These are phyloP conservation scores for Dothistroma septosporum DNA, from an alignment of 2,329 filamentous ascomycete species.

Conservation along the genomic window DNA sequence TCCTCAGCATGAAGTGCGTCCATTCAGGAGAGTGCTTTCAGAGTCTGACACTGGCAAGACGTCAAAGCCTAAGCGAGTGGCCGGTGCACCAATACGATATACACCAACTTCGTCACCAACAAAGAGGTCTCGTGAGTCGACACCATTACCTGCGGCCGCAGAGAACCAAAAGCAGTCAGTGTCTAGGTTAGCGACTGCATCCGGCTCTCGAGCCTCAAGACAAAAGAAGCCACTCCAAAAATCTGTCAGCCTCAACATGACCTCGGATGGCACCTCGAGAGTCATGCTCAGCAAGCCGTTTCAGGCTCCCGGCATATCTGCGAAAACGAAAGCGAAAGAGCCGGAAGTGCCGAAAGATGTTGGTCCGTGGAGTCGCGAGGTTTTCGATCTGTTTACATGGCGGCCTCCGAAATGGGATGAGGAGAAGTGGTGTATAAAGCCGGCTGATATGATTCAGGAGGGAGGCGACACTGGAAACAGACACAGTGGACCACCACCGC, in stretches of 20 bases:
- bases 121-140: slow-evolving; percentile 16
- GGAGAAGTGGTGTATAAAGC: slow-evolving; percentile 27
- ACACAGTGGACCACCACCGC: slow-evolving; percentile 2
- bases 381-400: slow-evolving; percentile 62
- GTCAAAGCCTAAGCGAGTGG: slow-evolving; percentile 17
- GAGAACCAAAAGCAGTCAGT: neutral
- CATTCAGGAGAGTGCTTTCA: slow-evolving; percentile 20
- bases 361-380: slow-evolving; percentile 67
- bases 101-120: slow-evolving; percentile 27
- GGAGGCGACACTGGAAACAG: neutral
- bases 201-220: slow-evolving; percentile 2
- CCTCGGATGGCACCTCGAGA: slow-evolving; percentile 25
- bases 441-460: neutral
- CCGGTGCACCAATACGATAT: slow-evolving; percentile 30
- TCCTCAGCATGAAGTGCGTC: slow-evolving; percentile 9
- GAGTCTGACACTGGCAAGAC: slow-evolving; percentile 10
- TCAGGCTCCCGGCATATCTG: slow-evolving; percentile 25
- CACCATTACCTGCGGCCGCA: slow-evolving; percentile 3
- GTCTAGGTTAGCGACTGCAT: neutral
- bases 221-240: slow-evolving; percentile 21
- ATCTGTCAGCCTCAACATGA: slow-evolving; percentile 26
- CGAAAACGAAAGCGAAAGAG: slow-evolving; percentile 6
- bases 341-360: slow-evolving; percentile 45
- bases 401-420: slow-evolving; percentile 47
- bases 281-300: slow-evolving; percentile 31